Base-by-base conservation (phyloP, 805 yeast genomes). In the Candida montana region DNA sequence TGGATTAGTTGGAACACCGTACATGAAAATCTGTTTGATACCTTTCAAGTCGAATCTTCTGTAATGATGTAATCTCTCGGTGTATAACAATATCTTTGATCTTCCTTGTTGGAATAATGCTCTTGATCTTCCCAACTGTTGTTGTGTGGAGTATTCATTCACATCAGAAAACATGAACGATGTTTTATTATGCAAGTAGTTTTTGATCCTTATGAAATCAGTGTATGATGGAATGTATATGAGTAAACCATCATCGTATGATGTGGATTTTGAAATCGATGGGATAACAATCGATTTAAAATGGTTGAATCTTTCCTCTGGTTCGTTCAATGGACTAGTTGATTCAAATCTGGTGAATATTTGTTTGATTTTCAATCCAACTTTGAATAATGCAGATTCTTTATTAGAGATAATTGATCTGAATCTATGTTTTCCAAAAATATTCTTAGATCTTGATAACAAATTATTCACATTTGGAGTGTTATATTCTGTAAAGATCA, bases 31-130 rank as follows among this genome's bases (percentile, higher is more conserved):
- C 42, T 81, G 83, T 56, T 84, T 82, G 18, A 87, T 95, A 21
- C 98, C 98, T 45, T 74, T 77, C 39, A 93, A 69, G 44, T 85
- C 90, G 60, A 75, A 90, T 39, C 98, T 73, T 49, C 96, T 77
- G 67, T 81, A 93, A 58, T 87, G 93, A 62, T 93, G 98, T 58
- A 91, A 68, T 71, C 99, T 81, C 55, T 91, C 98, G 0, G 97
- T 86, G 63, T 91, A 91, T n/a, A 93, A 63, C 67, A 93, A 59
- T 21, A 91, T 72, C 53, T 84, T 81, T 24, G 69, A 65, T 42
- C 80, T 72, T 2, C 79, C 77, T 32, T 76, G 71, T 26, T 74
- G 76, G 57, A 93, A 93, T 30, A 72, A 64, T 7, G 86, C 73
- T 50, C 98, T 72, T 16, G 81, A 76, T 36, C 87, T 71, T 1